phyloP scores from a whole-genome alignment of 2,329 filamentous ascomycete species.

The Colletotrichum sp. region DNA sequence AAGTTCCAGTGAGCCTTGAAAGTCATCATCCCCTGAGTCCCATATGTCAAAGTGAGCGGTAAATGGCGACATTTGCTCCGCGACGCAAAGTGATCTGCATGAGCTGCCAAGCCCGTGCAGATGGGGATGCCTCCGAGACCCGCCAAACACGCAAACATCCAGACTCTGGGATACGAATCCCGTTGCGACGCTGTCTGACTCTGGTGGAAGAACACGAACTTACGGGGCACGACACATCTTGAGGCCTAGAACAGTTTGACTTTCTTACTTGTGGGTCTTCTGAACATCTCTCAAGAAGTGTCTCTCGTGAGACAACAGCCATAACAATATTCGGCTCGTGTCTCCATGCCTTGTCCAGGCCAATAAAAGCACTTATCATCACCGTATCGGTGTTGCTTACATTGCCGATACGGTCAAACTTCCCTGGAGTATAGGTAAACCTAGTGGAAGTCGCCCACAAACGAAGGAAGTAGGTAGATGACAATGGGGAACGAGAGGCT shows the following conservation, averaged over 20 bases:
- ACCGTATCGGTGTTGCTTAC: rapidly evolving
- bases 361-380: too few species aligned
- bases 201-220: neutral
- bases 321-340: neutral
- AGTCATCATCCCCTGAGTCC: rapidly evolving
- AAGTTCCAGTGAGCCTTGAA: neutral
- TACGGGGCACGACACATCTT: neutral
- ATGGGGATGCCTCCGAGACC: neutral
- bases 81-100: neutral
- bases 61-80: neutral
- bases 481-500: neutral
- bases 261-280: neutral
- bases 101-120: neutral
- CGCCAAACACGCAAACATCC: neutral
- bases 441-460: too few species aligned
- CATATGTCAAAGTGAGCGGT: rapidly evolving
- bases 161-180: neutral
- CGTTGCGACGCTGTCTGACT: neutral
- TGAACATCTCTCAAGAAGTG: neutral
- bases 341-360: neutral
- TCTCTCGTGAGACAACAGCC: neutral
- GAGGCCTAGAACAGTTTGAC: neutral
- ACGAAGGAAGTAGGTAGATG: neutral
- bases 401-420: neutral
- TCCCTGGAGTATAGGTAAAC: neutral